Conservation (phyloP, 2,329 filamentous ascomycete species). For the Lachnellula hyalina region DNA sequence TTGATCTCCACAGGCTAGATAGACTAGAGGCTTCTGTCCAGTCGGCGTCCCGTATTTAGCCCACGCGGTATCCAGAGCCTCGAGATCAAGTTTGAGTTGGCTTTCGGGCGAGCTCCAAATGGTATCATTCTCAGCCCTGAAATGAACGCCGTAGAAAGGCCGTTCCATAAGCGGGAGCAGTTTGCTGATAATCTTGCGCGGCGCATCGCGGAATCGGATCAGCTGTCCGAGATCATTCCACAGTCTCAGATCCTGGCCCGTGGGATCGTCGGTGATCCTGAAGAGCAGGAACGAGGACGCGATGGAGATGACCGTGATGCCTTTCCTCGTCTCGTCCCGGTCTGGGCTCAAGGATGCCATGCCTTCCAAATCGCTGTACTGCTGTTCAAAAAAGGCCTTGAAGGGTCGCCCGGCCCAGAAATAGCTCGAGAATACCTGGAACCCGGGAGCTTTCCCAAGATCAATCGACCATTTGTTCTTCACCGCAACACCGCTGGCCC, state of each 20-base stretch:
- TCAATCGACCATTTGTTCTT: slow-evolving; percentile 24
- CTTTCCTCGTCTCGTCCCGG: slow-evolving; percentile 15
- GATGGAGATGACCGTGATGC: slow-evolving; percentile 31
- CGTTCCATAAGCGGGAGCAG: slow-evolving; percentile 24
- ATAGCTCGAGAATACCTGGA: slow-evolving; percentile 24
- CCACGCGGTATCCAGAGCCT: slow-evolving; percentile 33
- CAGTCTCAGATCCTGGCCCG: slow-evolving; percentile 29
- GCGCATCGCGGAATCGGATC: slow-evolving; percentile 29
- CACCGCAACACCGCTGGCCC: slow-evolving; percentile 10
- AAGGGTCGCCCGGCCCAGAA: slow-evolving; percentile 32
- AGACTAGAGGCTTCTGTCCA: slow-evolving; percentile 28
- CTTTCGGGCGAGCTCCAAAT: slow-evolving; percentile 34
- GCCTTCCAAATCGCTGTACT: slow-evolving; percentile 12
- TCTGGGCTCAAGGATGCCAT: slow-evolving; percentile 6
- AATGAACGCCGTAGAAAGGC: slow-evolving; percentile 34
- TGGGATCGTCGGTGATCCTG: slow-evolving; percentile 35
- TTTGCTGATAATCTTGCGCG: slow-evolving; percentile 24
- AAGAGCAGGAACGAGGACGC: slow-evolving; percentile 32
- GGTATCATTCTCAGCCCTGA: slow-evolving; percentile 34
- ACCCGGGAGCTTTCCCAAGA: slow-evolving; percentile 23
- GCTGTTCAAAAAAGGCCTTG: slow-evolving; percentile 25
- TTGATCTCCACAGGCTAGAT: slow-evolving; percentile 34
- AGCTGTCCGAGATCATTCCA: slow-evolving; percentile 34
- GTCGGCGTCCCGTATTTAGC: slow-evolving; percentile 18
- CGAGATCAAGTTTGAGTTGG: slow-evolving; percentile 32